Conservation (phyloP, 139 green algal genomes). For the Spirogloea muscicola region DNA sequence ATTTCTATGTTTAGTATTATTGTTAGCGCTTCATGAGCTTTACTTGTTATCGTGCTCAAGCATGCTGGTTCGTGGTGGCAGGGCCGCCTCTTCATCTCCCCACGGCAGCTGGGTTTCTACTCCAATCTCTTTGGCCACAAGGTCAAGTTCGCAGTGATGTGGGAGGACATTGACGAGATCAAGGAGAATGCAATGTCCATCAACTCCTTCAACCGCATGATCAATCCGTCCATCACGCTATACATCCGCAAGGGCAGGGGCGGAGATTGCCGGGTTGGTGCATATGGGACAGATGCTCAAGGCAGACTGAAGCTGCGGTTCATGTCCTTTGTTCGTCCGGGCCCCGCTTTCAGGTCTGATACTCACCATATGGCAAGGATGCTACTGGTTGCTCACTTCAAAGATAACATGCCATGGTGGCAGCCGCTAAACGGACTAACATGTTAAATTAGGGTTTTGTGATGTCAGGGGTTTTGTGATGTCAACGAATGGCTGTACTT, state of each 20-base stretch:
- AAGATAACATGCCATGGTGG: no score
- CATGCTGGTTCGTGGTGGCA: no score
- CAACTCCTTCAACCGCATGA: slow-evolving; percentile 14
- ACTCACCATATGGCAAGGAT: no score
- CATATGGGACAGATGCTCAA: slow-evolving; percentile 20
- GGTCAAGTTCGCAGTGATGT: slow-evolving; percentile 23
- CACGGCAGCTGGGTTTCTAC: slow-evolving; percentile 31
- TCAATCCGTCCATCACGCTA: slow-evolving; percentile 36
- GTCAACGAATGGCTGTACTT: no score
- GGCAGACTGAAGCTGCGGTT: slow-evolving; percentile 35
- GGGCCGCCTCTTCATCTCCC: slow-evolving; percentile 39
- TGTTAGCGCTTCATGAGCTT: no score
- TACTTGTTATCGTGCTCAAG: no score
- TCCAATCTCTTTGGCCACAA: slow-evolving; percentile 31
- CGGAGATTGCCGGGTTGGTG: not conserved
- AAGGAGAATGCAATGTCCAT: slow-evolving; percentile 10
- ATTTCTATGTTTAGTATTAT: no score
- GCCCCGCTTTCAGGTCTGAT: slow-evolving; percentile 25
- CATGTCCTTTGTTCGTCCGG: slow-evolving; percentile 25
- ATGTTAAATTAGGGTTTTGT: no score
- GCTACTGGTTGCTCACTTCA: no score
- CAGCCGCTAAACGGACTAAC: no score
- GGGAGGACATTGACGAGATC: slow-evolving; percentile 46
- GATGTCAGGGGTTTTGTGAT: no score
- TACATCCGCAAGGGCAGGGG: slow-evolving; percentile 11